A percentile compares a stretch with the other conserved stretches of the same genome.
Conservation (phyloP, 371 early-diverging fungal genomes). For the Apophysomyces sp. region DNA sequence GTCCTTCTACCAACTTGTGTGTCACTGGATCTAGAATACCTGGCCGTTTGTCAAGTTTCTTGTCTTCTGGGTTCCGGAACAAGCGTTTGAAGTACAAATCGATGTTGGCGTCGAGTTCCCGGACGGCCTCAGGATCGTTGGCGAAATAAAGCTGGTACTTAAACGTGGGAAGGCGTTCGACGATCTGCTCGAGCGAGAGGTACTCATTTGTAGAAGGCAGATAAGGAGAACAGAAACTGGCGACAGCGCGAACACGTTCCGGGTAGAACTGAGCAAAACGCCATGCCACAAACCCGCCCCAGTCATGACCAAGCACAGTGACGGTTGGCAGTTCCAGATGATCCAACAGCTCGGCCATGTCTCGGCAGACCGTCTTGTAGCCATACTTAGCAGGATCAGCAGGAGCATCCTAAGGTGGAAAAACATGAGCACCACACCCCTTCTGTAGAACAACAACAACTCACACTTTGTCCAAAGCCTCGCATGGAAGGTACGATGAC, state of each 20-base stretch:
- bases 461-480: conserved; percentile 72
- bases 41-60: conserved; percentile 2
- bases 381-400: conserved; percentile 52
- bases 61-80: neutral
- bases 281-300: conserved; percentile 75
- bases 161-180: conserved; percentile 55
- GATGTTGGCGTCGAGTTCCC: conserved; percentile 36
- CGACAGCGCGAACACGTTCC: conserved; percentile 59
- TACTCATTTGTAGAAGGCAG: conserved; percentile 35
- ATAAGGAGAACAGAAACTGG: conserved; percentile 68
- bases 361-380: conserved; percentile 49
- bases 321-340: conserved; percentile 59
- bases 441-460: neutral
- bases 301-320: conserved; percentile 76
- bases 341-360: conserved; percentile 62
- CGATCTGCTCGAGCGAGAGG: conserved; percentile 52
- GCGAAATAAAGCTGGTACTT: conserved; percentile 53
- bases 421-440: neutral
- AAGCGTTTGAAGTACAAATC: neutral
- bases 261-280: conserved; percentile 70
- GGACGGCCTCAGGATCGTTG: conserved; percentile 33
- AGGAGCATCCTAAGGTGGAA: conserved; percentile 42
- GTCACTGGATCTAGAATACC: conserved; percentile 27
- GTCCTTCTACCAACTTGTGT: conserved; percentile 26
- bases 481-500: conserved; percentile 69